These are phyloP conservation scores for Tolypocladium cylindrosporum DNA, from an alignment of 2,329 filamentous ascomycete genomes.

Conservation along the genomic window DNA sequence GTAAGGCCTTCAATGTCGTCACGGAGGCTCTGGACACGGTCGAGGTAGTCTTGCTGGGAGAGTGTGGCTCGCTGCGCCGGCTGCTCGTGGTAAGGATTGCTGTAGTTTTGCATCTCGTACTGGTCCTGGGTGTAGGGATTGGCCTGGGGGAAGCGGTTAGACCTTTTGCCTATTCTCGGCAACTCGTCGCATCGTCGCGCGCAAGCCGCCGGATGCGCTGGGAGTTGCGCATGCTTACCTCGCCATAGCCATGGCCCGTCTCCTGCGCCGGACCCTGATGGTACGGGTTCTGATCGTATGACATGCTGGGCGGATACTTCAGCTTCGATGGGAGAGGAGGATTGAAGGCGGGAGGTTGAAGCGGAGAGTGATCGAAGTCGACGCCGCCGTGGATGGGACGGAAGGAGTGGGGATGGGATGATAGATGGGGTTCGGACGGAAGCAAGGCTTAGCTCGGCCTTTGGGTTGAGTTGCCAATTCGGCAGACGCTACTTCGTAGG, in stretches of 20 bases:
- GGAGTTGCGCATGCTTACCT: slow-evolving; percentile 6
- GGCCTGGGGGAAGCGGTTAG: not conserved
- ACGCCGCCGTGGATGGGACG: not conserved
- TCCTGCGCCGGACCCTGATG: slow-evolving; percentile 10
- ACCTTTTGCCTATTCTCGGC: not conserved
- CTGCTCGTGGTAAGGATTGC: slow-evolving; percentile 19
- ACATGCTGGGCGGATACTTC: slow-evolving; percentile 8
- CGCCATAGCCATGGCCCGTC: slow-evolving; percentile 7
- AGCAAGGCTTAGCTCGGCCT: not conserved
- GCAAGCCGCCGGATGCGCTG: not conserved
- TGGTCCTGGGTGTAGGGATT: slow-evolving; percentile 8
- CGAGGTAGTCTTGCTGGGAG: slow-evolving; percentile 57
- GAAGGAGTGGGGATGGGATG: not conserved
- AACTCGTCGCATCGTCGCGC: not conserved
- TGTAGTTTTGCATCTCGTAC: slow-evolving; percentile 47
- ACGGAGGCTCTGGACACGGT: slow-evolving; percentile 56
- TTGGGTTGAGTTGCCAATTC: not conserved
- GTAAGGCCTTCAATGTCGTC: slow-evolving; percentile 57
- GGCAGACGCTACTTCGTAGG: not conserved
- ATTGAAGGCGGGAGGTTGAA: not conserved
- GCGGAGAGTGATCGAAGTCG: not conserved
- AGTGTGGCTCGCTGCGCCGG: slow-evolving; percentile 25
- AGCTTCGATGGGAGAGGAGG: not conserved
- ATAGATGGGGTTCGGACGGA: not conserved
- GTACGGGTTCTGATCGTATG: slow-evolving; percentile 13